Base-by-base conservation (phyloP, 768 basidiomycete genomes). In the Suillus placidus region DNA sequence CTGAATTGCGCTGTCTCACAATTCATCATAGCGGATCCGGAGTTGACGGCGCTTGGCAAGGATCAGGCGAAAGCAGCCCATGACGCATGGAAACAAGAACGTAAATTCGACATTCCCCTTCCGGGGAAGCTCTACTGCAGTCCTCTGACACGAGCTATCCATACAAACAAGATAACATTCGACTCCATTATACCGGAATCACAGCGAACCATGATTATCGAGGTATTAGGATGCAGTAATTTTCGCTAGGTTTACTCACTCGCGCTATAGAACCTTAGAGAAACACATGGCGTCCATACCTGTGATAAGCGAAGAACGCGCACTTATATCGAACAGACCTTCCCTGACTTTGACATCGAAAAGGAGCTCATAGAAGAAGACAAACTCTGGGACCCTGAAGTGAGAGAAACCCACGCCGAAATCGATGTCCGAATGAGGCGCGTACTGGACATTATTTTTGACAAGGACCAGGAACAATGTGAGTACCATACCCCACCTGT, bases 201-300 rank as follows among this genome's bases (percentile, higher is more conserved):
- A 4, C 67, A 64, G n/a, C 78, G 73, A 26, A 75, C 83, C 0
- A 71, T 81, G 6, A 78, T 92, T 30, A 67, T 89, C 14, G 91
- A 92, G 83, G 91, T 88, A 55, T 57, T 45, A 35, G 40, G 32
- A 13, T 30, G 66, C 34, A 23, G 7, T 7, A 52, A 8, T 40
- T 4, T 38, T 62, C 23, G 37, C 12, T 34, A 43, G 49, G 34
- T 38, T 38, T 9, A 14, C 32, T 18, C 12, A 16, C 34, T 14
- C 23, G 32, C 26, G 45, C 12, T 18, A 65, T 30, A 93, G 92
- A 83, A 88, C 66, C 83, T 86, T 57, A 85, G 91, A 37, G 92
- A 93, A 73, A 82, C 82, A 66, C 84, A 85, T 65, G 86, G 90
- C 0, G 82, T 85, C 1, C 90, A 92, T 65, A 91, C 90, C 0